Evolutionary conservation across 2,329 filamentous ascomycete species (phyloP), one percentile per base, ranked within the genome.

Genomic region (Aureobasidium namibiae): DNA sequence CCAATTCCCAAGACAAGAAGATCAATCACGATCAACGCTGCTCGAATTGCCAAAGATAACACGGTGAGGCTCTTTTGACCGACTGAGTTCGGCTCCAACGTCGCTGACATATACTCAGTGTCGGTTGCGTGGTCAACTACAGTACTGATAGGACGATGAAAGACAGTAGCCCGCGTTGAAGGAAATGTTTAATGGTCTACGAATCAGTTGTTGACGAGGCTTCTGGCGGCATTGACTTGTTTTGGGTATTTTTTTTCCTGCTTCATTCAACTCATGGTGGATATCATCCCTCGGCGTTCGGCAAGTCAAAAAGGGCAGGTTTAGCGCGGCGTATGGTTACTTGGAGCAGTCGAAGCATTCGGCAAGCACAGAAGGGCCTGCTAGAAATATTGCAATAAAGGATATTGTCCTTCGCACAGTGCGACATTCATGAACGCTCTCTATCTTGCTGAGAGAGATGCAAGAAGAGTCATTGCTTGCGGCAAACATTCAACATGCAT

Each of bases 1-100:
- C 67, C 56, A 72, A 70, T 57, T 65, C 70, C 64, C 77, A 74
- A 61, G 71, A 71, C 61, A 76, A 75, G 64, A 71, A 67, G 18
- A 70, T 79, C 68, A 75, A 74, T 65, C 76, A 79, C 66, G 75
- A 76, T 56, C 74, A 76, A 62, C 77, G 76, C 64, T 79, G 77
- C 63, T 72, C 74, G 62, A 66, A 67, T 44, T 79, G 76, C 65
- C 74, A 75, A 62, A 72, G 73, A 64, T 76, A 72, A 72, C 69
- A 69, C 26, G 45, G 61, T 54, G 50, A 60, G 49, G 11, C 26
- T 52, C 46, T 39, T 34, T 29, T 16, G 26, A 50, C 6, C 29
- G 7, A n/a, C 14, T 29, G 14, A 33, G 23, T 34, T 42, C 23
- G 14, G 23, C 18, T 41, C 14, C 21, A 45, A 4, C 14, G 14